Base-by-base conservation (phyloP, 2,329 filamentous ascomycete species). In the Aspergillus quadricinctus region DNA sequence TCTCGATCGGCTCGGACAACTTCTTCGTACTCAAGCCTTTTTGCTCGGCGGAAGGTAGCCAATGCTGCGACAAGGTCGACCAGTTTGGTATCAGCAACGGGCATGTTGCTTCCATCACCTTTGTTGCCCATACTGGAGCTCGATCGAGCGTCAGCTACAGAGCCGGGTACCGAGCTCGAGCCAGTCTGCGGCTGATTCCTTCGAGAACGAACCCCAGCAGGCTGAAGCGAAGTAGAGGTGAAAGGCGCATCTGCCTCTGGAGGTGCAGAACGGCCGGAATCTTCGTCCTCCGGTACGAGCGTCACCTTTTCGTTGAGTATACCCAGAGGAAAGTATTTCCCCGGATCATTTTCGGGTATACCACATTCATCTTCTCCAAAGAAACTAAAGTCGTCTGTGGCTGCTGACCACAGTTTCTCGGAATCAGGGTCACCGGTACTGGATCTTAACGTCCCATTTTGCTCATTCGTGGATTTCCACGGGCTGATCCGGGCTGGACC, bases 371-470 rank as follows among this genome's bases (percentile, higher is more conserved):
- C 81, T 41, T 83, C 81, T 1, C 75, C 78, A 56, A 87, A 87
- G 69, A 85, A 85, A 28, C 81, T 83, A 59, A 86, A 87, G 64
- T 87, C 84, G 52, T 81, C 75, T 55, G 78, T 75, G 3, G 83
- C 82, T 8, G 83, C 83, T 50, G 78, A 75, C 83, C 83, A 86
- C 10, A 86, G 75, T 3, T 78, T 77, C 64, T 86, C 83, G 4
- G 79, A 81, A 62, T 87, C 84, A 8, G 74, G 71, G 60, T 86
- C 83, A 49, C 83, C 82, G 0, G 83, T 86, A 29, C 80, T 80
- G 6, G 83, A 85, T 58, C 78, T 81, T 6, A 75, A 78, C 8
- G 72, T 71, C 48, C 75, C 75, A 41, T 77, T 74, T 68, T 78
- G 79, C 29, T 78, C 76, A 19, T 73, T 77, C 2, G 77, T 65